Base-by-base conservation (phyloP, 805 yeast species). In the Nakazawaea anatomiae region DNA sequence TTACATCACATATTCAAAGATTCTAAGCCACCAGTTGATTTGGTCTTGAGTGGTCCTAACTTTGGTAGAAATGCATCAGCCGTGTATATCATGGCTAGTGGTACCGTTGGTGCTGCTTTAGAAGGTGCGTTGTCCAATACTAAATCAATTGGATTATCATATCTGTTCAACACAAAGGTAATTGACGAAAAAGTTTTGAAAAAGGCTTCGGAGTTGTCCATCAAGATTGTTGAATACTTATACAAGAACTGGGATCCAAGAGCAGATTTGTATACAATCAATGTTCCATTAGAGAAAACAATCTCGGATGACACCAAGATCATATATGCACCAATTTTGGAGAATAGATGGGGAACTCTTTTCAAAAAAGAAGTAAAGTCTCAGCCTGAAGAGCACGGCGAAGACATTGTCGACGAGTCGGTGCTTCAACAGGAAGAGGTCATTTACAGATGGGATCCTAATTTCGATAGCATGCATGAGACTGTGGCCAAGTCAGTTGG, bases 81-180 rank as follows among this genome's bases (percentile, higher is more conserved):
- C 5, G 79, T 92, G 43, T 94, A 90, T 66, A 87, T 90, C 50
- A 76, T 94, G 59, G 82, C 97, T 4, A 85, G 95, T 58, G 99
- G 99, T 11, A 94, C 99, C 2, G 85, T 94, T 14, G 99, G 99
- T 29, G 98, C 96, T 4, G 94, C 97, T 1, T 79, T 91, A 89
- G 99, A 94, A 69, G 95, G 91, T 1, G 87, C 86, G 2, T 79
- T 91, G 41, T 80, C 76, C 51, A 85, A 83, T 0, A 79, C 82
- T 32, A 83, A 75, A 57, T 72, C 96, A 5, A 75, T 94, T 55
- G 97, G 96, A 1, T 60, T 94, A 35, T 87, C 96, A 38, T 92
- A 82, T 74, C 94, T 96, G n/a, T 94, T 85, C 62, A 80, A 76
- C 49, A 65, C 71, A 30, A 68, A 76, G 44, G 65, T 70, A 18